Evolutionary conservation across 352 stramenopile species (phyloP).

Genomic region (Pythium guiyangense): DNA sequence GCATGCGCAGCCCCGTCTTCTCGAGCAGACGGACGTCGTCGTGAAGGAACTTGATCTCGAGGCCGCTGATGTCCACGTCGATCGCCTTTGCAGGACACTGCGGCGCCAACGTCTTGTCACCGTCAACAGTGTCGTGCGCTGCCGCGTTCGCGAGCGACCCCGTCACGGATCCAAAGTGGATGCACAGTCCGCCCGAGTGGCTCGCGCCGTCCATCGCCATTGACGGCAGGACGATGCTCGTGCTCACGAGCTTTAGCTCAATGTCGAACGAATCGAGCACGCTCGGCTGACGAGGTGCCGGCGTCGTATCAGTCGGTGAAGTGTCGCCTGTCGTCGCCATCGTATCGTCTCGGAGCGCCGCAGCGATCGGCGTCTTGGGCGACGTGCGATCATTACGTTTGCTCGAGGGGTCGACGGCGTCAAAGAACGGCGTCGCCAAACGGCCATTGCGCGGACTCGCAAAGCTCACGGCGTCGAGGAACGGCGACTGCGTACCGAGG

Average conservation of each 20-base stretch:
- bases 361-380: not conserved
- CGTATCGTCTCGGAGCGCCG: not conserved
- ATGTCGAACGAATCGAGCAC: slow-evolving; percentile 14
- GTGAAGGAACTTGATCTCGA: slow-evolving; percentile 17
- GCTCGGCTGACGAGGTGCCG: not conserved
- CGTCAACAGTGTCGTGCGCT: not conserved
- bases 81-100: not conserved
- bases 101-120: not conserved
- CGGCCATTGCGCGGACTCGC: slow-evolving; percentile 12
- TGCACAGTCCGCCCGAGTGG: slow-evolving; percentile 6
- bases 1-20: slow-evolving; percentile 5
- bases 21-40: slow-evolving; percentile 15
- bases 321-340: not conserved
- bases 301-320: not conserved
- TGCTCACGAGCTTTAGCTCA: slow-evolving; percentile 26
- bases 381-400: no score
- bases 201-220: not conserved
- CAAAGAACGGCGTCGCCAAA: slow-evolving; percentile 57
- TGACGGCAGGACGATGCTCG: slow-evolving; percentile 12
- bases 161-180: slow-evolving; percentile 11
- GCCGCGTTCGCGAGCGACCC: slow-evolving; percentile 6
- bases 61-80: slow-evolving; percentile 7
- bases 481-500: slow-evolving; percentile 9
- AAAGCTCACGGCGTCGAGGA: slow-evolving; percentile 10
- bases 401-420: slow-evolving; percentile 42